These are phyloP conservation scores for sorghum (Sorghum bicolor) DNA, from an alignment of 176 grass and related monocot species.

Conservation along the genomic window Sorghum_bicolor_NCBIv3 NC_012871.2:8923001-8923500, in stretches of 20 bases:
- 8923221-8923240: conserved; percentile 33
- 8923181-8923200: conserved; percentile 11
- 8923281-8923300: neutral
- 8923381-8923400: neutral
- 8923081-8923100: too few relatives aligned
- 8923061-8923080: too few relatives aligned
- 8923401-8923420: neutral
- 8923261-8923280: conserved; percentile 44
- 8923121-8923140: too few relatives aligned
- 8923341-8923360: neutral
- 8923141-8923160: neutral
- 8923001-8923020: neutral
- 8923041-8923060: too few relatives aligned
- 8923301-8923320: neutral
- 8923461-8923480: conserved; percentile 85
- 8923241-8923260: conserved; percentile 30
- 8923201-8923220: conserved; percentile 22
- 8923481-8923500: conserved; percentile 25
- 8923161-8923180: neutral
- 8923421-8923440: neutral
- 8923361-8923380: neutral
- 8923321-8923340: neutral
- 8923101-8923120: too few relatives aligned
- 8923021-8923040: neutral
- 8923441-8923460: conserved; percentile 46